Base-by-base conservation (phyloP, 441 rosid genomes). In the Euphorbia celastroides region DNA sequence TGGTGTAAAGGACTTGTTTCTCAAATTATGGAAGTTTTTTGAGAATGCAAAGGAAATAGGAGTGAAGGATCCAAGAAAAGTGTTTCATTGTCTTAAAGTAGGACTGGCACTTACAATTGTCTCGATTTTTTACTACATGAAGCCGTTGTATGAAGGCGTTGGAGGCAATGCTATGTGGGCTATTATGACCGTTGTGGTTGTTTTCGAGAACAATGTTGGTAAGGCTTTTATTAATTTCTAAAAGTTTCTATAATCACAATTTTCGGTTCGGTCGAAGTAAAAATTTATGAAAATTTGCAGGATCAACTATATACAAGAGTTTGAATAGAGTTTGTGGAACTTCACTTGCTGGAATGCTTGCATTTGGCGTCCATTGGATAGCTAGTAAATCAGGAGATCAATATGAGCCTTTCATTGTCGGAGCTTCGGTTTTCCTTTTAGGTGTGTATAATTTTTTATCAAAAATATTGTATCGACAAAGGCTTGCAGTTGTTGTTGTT, bases 161-260 rank as follows among this genome's bases (percentile, higher is more conserved):
- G 88, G 87, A 41, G 89, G 84, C 8, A 86, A 83, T 66, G 95
- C 92, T 60, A 82, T 86, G 84, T 86, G 95, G 92, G 95, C 92
- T 26, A 78, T 84, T 48, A 86, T 88, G 89, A 86, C 92, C 0
- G 89, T 88, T 9, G 89, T 88, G 19, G 89, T 88, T 68, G 50
- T 82, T 65, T 88, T 84, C 57, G 92, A 88, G 79, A 82, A 75
- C 78, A 76, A 56, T 42, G 92, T 89, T 0, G 98, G 98, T 84
- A 41, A 75, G 95, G 95, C 86, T 68, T 46, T 16, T 50, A 14
- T 25, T 52, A 9, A 22, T 19, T 20, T 38, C 0, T n/a, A n/a
- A n/a, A n/a, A n/a, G n/a, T n/a, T n/a, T n/a, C n/a, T 34, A 9
- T 34, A 34, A 9, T 34, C 38, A 34, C n/a, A 34, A n/a, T n/a